Base-by-base conservation (phyloP, 1,284 basidiomycete species). In the Stereum hirsutum region DNA sequence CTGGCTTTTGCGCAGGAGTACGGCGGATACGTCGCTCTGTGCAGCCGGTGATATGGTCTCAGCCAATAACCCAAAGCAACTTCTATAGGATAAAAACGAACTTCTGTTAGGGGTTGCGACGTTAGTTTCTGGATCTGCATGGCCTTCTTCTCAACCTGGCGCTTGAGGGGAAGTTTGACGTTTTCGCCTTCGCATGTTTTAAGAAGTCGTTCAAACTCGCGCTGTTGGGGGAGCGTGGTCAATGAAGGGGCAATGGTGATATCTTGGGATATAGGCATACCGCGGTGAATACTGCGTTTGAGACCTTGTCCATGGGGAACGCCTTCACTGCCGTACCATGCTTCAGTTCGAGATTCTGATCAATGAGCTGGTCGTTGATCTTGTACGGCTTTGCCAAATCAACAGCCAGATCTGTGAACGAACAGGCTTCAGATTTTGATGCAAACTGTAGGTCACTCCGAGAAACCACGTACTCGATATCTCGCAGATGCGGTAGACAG, bases 401-500 rank as follows among this genome's bases (percentile, higher is more conserved):
- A 43, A 68, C 61, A 27, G 66, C 60, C 25, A 86, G 63, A 38
- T 15, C 25, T 28, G n/a, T 12, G 4, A 45, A 11, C 32, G 32
- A 8, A 15, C n/a, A 42, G 2, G 24, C 40, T 6, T 30, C 14
- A 17, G 28, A 41, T 26, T 27, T 5, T 20, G 47, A 17, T 21
- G 24, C 21, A 38, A 38, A 24, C 8, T n/a, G 36, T 3, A 24
- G 28, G 28, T 8, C 10, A n/a, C 10, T 8, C 6, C 3, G 33
- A 19, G 10, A 35, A 12, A 21, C 8, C 19, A 70, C 82, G 53
- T 49, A 90, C 90, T 73, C 15, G 62, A 58, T 31, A 96, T 70
- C 59, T 89, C 78, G 57, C 90, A 91, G 43, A 92, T 72, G 37
- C 91, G 78, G 62, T 96, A 96, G 27, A 87, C 74, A n/a, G 73